Evolutionary conservation across 768 basidiomycete species (phyloP), one percentile per base, ranked within the genome.

Genomic region (Termitomyces sp.): DNA sequence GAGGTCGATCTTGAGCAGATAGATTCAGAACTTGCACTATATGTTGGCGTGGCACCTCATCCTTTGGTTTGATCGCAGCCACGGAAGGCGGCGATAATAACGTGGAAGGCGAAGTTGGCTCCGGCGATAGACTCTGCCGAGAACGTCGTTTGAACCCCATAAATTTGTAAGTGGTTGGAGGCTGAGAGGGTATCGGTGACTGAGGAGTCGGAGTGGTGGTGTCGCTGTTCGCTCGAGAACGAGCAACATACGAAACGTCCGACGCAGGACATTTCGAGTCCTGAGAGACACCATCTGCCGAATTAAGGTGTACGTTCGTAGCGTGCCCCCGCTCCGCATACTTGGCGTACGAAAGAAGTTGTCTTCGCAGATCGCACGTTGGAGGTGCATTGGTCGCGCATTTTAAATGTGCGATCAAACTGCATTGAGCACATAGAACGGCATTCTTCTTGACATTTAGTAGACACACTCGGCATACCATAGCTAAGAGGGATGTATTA

Each of bases 351-450:
- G 83, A 69, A 44, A 92, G 71, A n/a, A 93, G 77, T 64, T 90
- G 89, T 1, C 88, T 81, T 54, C 88, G 87, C 41, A 92, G 77
- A 64, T 93, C 88, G 62, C 91, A 93, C 2, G 86, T 89, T 5
- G 86, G 85, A 9, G 89, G 84, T 1, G 91, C 87, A 57, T 86
- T 83, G 35, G 70, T 62, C 0, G 84, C 81, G 61, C 92, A 93
- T 65, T 86, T 87, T 22, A 84, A 73, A 68, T 98, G 95, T 24
- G 87, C 83, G 58, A 98, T 90, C 57, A 98, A 80, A 61, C 87
- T 93, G 73, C 95, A 98, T 59, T 86, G 84, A 40, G 88, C 85
- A 65, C 95, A 98, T 7, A 98, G 75, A 9, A 94, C 87, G 1
- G 90, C 93, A 54, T 79, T 86, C 71, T 88, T 93, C 78, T 92